phyloP scores from a whole-genome alignment of 192 early-diverging fungal species.

The Podochytrium sp. region DNA sequence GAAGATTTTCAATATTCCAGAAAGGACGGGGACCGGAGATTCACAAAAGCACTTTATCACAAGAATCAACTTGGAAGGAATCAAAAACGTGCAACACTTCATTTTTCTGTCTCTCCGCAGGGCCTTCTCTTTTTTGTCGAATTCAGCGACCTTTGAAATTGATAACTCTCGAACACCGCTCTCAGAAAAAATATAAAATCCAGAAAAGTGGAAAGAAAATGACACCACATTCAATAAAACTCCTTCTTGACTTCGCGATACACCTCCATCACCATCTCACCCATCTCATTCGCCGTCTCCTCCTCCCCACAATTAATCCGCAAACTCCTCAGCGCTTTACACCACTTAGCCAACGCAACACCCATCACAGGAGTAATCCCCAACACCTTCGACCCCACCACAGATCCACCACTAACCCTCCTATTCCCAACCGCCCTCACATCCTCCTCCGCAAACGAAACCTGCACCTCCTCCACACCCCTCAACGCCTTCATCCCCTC shows the following conservation, averaged over 20 bases:
- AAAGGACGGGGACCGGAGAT: background rate
- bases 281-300: background rate
- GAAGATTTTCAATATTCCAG: background rate
- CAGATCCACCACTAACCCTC: background rate
- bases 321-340: background rate
- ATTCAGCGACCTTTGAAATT: background rate
- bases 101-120: background rate
- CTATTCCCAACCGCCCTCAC: background rate
- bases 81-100: background rate
- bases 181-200: background rate
- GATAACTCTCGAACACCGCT: background rate
- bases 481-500: too few species aligned
- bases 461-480: background rate
- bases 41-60: too few species aligned
- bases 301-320: background rate
- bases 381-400: too few species aligned
- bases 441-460: background rate
- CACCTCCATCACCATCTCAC: slow-evolving; percentile 9
- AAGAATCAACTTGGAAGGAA: background rate
- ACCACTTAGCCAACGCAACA: background rate
- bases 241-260: background rate
- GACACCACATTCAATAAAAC: slow-evolving; percentile 10
- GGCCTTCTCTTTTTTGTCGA: background rate
- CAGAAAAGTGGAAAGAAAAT: background rate
- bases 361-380: slow-evolving; percentile 7